Evolutionary conservation across 225 moss, liverwort and hornwort species (phyloP), one percentile per base, ranked within the genome.

Genomic region (Polytrichum formosum): DNA sequence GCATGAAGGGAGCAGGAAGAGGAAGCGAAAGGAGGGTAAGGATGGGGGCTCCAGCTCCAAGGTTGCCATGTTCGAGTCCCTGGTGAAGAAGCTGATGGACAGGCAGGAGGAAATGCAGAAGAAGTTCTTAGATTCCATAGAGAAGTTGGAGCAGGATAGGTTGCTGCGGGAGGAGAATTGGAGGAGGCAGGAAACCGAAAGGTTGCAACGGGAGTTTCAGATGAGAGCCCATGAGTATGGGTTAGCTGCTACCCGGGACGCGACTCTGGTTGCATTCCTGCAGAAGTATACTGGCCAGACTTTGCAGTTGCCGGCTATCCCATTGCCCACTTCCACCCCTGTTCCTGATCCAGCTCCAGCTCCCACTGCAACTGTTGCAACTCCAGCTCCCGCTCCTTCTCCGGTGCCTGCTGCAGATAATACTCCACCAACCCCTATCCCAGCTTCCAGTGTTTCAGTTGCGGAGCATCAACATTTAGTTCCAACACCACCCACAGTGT

Each of bases 41-140:
- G 63, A 71, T 17, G 81, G 66, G 58, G 76, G 65, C 2, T 68
- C 76, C 7, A 81, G 66, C 1, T 72, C 74, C 6, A 81, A 78
- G 72, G 37, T 80, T 69, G 79, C 81, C 30, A 55, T 71, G 25
- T 75, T 82, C 26, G 88, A 85, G 75, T 19, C 68, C 25, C 28
- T 88, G 79, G 70, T 85, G 67, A 81, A 82, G 70, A 79, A 56
- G 23, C 65, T 88, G 26, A 75, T 85, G 54, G 84, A 88, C 35
- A 85, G 82, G 63, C 87, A 84, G 75, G 87, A 88, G 75, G 75
- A 55, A 19, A 71, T 88, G 82, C 88, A 88, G 46, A 73, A 73
- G 20, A 79, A 58, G 75, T 82, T 88, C 54, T 79, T 88, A 16
- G 88, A 88, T 18, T 67, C 79, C 0, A 79, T 88, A 77, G 82